These are phyloP conservation scores for Dryadomyces sulphureus DNA, from an alignment of 2,329 filamentous ascomycete genomes.

Conservation along the genomic window DNA sequence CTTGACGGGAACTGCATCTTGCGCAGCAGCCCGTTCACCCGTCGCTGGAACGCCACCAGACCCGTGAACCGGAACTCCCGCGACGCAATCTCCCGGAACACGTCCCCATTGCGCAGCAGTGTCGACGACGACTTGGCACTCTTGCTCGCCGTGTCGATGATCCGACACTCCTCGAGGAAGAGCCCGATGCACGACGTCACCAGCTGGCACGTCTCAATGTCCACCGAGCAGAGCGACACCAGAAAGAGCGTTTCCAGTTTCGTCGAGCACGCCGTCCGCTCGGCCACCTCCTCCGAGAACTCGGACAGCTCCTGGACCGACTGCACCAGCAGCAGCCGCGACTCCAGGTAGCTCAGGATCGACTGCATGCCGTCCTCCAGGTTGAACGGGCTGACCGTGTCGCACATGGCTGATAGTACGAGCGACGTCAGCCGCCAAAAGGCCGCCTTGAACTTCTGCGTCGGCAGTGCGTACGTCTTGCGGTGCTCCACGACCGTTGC, in stretches of 20 bases:
- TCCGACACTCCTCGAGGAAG: slow-evolving; percentile 45
- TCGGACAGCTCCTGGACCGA: slow-evolving; percentile 41
- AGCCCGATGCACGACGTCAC: slow-evolving; percentile 47
- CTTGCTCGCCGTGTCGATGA: slow-evolving; percentile 36
- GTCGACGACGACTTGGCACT: slow-evolving; percentile 34
- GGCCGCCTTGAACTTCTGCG: slow-evolving; percentile 23
- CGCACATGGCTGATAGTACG: slow-evolving; percentile 33
- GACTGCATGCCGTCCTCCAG: slow-evolving; percentile 28
- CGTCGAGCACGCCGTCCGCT: slow-evolving; percentile 35
- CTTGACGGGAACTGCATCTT: slow-evolving; percentile 46
- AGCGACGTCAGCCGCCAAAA: slow-evolving; percentile 41
- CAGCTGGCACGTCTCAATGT: slow-evolving; percentile 49
- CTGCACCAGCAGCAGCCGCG: slow-evolving; percentile 36
- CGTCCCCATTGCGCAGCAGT: slow-evolving; percentile 43
- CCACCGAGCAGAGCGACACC: slow-evolving; percentile 48
- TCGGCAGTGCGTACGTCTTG: slow-evolving; percentile 21
- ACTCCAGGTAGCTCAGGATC: slow-evolving; percentile 41
- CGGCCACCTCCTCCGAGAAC: slow-evolving; percentile 36
- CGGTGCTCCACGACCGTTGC: slow-evolving; percentile 21
- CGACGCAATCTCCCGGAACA: slow-evolving; percentile 48
- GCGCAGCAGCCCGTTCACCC: slow-evolving; percentile 42
- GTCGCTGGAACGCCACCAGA: slow-evolving; percentile 54
- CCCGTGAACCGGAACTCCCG: slow-evolving; percentile 52
- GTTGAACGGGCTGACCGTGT: slow-evolving; percentile 27
- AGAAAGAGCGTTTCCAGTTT: slow-evolving; percentile 49